These are phyloP conservation scores for Zalerion maritima DNA, from an alignment of 495 filamentous ascomycete species.

Conservation along the genomic window DNA sequence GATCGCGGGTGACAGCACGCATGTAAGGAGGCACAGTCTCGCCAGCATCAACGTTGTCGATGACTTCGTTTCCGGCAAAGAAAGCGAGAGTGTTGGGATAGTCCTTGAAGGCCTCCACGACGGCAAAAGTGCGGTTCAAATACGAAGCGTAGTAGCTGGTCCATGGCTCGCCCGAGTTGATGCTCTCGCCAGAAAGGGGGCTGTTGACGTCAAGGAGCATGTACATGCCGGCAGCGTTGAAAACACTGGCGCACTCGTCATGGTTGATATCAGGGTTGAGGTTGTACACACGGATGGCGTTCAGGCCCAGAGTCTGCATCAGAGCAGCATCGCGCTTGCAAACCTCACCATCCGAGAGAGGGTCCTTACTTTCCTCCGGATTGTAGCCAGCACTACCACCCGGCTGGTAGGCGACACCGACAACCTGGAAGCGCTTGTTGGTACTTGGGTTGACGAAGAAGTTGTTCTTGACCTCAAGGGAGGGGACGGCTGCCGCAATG, in stretches of 20 bases:
- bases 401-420: conserved; percentile 91
- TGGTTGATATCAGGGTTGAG: conserved; percentile 72
- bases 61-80: conserved; percentile 90
- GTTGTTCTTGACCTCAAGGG: conserved; percentile 57
- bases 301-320: conserved; percentile 71
- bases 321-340: conserved; percentile 87
- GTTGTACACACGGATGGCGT: conserved; percentile 92
- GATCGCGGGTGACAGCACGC: conserved; percentile 61
- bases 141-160: conserved; percentile 62
- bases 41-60: conserved; percentile 50
- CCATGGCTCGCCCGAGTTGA: conserved; percentile 56
- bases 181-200: conserved; percentile 59
- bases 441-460: conserved; percentile 75
- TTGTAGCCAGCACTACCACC: conserved; percentile 75
- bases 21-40: conserved; percentile 48
- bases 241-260: conserved; percentile 78
- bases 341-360: conserved; percentile 55
- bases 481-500: conserved; percentile 50
- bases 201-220: conserved; percentile 81
- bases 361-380: conserved; percentile 43
- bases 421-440: conserved; percentile 69
- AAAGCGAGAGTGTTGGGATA: conserved; percentile 87
- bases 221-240: conserved; percentile 56
- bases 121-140: conserved; percentile 68
- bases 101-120: conserved; percentile 88